A percentile compares a stretch with the other conserved stretches of the same genome.
Evolutionary conservation across 2,329 filamentous ascomycete species (phyloP).

Genomic region (Aspergillus neotritici): DNA sequence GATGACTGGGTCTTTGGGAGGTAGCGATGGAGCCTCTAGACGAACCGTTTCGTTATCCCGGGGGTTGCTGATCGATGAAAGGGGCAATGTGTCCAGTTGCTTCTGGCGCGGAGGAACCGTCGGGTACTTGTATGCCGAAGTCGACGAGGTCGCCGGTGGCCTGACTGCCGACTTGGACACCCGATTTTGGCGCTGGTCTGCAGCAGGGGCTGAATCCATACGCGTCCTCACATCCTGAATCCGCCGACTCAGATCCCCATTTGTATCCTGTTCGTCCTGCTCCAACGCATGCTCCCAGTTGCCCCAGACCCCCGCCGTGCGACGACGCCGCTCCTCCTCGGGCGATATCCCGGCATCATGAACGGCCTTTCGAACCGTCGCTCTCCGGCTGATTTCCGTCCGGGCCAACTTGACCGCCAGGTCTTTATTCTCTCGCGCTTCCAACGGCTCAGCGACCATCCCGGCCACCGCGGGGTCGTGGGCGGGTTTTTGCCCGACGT

Average conservation of each 20-base stretch:
- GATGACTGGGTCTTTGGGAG: conserved; percentile 33
- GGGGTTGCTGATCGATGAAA: conserved; percentile 15
- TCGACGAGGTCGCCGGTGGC: conserved; percentile 15
- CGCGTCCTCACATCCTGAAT: conserved; percentile 48
- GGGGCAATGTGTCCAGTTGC: conserved; percentile 18
- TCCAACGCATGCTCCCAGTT: conserved; percentile 46
- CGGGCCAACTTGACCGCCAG: conserved; percentile 72
- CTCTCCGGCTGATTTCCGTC: conserved; percentile 63
- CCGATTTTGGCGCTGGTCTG: conserved; percentile 5
- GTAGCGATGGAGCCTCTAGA: conserved; percentile 30
- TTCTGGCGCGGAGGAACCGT: conserved; percentile 38
- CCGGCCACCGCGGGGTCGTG: conserved; percentile 57
- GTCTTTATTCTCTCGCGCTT: conserved; percentile 66
- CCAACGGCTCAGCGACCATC: conserved; percentile 53
- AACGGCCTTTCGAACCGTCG: conserved; percentile 54
- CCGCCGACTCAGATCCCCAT: conserved; percentile 46
- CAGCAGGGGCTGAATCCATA: conserved; percentile 23
- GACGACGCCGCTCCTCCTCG: conserved; percentile 53
- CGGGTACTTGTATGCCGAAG: conserved; percentile 40
- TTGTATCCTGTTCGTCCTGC: conserved; percentile 27
- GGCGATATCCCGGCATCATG: conserved; percentile 54
- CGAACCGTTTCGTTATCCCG: conserved; percentile 14
- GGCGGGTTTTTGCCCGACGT: conserved; percentile 14
- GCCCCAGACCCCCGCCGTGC: conserved; percentile 50
- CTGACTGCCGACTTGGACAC: conserved; percentile 9